A percentile compares a stretch with the other conserved stretches of the same genome.
These are phyloP conservation scores for Populus euphratica DNA, from an alignment of 345 rosid species.

Conservation along the genomic window DNA sequence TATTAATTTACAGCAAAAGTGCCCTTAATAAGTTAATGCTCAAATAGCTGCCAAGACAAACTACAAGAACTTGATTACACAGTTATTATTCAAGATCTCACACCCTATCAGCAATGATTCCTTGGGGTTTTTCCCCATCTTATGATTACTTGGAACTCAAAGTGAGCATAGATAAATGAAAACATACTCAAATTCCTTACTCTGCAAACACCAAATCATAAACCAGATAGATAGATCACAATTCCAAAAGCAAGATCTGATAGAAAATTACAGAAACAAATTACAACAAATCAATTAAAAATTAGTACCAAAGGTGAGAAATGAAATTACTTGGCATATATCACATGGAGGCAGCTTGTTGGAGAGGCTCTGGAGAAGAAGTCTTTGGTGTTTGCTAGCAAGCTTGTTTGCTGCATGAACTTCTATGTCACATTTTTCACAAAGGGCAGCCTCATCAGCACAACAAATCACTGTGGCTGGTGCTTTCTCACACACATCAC, in stretches of 20 bases:
- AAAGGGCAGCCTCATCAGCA: conserved; percentile 96
- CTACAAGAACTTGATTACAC: background rate
- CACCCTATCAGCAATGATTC: background rate
- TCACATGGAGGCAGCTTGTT: conserved; percentile 83
- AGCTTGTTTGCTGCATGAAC: conserved; percentile 94
- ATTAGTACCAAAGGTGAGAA: background rate
- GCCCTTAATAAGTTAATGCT: background rate
- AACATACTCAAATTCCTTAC: background rate
- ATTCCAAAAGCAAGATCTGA: background rate
- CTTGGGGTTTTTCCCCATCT: background rate
- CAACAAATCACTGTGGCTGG: conserved; percentile 95
- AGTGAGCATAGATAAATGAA: background rate
- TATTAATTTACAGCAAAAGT: background rate
- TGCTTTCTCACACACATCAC: conserved; percentile 96
- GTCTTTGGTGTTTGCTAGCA: conserved; percentile 94
- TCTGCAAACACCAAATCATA: background rate
- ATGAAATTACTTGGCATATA: conserved; percentile 64
- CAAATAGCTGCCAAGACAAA: background rate
- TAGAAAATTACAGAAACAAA: background rate
- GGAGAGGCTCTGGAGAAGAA: conserved; percentile 71
- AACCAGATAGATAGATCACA: background rate
- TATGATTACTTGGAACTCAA: background rate
- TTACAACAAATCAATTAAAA: background rate
- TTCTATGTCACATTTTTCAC: conserved; percentile 73
- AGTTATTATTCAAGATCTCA: background rate